These are phyloP conservation scores for Pisolithus microcarpus DNA, from an alignment of 768 basidiomycete genomes.

Conservation along the genomic window DNA sequence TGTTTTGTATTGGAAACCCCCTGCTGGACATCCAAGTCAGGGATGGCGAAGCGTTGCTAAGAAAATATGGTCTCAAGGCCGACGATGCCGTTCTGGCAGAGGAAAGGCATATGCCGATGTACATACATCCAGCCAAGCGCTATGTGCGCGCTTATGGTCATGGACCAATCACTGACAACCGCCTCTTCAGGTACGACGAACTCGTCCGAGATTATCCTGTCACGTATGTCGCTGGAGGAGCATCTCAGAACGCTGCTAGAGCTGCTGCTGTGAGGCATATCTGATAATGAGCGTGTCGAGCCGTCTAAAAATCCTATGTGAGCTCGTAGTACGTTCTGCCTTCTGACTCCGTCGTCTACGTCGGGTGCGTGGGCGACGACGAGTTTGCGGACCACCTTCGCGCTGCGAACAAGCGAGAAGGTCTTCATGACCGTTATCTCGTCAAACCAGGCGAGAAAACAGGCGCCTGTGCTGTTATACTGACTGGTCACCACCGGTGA, in stretches of 20 bases:
- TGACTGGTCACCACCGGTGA: slow-evolving; percentile 89
- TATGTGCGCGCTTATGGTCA: background rate
- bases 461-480: slow-evolving; percentile 92
- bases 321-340: slow-evolving; percentile 78
- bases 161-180: background rate
- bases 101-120: slow-evolving; percentile 86
- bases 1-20: slow-evolving; percentile 94
- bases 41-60: slow-evolving; percentile 73
- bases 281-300: slow-evolving; percentile 6
- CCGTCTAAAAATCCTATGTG: slow-evolving; percentile 4
- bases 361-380: slow-evolving; percentile 92
- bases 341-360: slow-evolving; percentile 80
- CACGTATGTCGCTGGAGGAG: slow-evolving; percentile 94
- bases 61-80: slow-evolving; percentile 85
- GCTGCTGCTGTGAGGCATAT: slow-evolving; percentile 76
- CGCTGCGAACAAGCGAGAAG: slow-evolving; percentile 87
- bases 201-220: slow-evolving; percentile 67
- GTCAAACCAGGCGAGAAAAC: slow-evolving; percentile 85
- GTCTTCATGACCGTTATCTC: slow-evolving; percentile 80
- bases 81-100: slow-evolving; percentile 96
- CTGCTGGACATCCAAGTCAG: slow-evolving; percentile 93
- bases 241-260: slow-evolving; percentile 93
- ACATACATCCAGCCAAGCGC: slow-evolving; percentile 44
- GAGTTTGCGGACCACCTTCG: slow-evolving; percentile 82
- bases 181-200: slow-evolving; percentile 71